Conservation (phyloP, 208 protist genomes). For the Trypanosoma theileri region DNA sequence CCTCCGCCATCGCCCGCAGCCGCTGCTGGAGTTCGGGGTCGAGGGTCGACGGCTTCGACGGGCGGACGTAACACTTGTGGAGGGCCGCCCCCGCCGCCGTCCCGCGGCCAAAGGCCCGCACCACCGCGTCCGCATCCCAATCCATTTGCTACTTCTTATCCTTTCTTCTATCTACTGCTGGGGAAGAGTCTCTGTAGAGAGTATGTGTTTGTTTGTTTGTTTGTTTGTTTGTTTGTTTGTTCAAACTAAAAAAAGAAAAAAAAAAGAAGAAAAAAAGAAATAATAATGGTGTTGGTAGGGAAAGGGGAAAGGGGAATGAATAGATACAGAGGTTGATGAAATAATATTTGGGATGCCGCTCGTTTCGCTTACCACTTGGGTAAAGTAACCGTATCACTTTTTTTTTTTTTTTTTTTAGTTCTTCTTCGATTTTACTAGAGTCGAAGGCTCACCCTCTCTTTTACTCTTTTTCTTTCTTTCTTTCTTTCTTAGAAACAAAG, state of each 20-base stretch:
- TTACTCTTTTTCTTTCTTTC: too few relatives aligned
- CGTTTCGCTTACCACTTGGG: too few relatives aligned
- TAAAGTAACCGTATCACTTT: too few relatives aligned
- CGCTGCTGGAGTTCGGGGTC: constrained; percentile 71
- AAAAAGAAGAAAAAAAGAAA: constrained; percentile 7
- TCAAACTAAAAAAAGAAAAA: background rate
- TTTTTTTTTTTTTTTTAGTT: too few relatives aligned
- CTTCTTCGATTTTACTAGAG: too few relatives aligned
- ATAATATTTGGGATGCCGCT: too few relatives aligned
- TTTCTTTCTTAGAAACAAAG: too few relatives aligned
- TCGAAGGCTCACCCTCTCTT: too few relatives aligned
- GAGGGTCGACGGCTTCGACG: constrained; percentile 74
- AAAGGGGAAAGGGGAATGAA: background rate
- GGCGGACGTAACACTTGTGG: constrained; percentile 78
- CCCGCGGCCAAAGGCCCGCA: constrained; percentile 81
- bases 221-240: too few relatives aligned
- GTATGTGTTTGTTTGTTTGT: too few relatives aligned
- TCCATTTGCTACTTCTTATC: background rate
- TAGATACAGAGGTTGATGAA: background rate
- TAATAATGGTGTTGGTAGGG: background rate
- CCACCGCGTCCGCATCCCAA: constrained; percentile 16
- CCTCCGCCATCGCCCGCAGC: constrained; percentile 49
- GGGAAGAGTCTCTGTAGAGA: too few relatives aligned
- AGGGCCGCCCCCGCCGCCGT: constrained; percentile 87
- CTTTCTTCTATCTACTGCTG: too few relatives aligned